Percentiles rank a stretch among this genome's conserved stretches.
phyloP scores from a whole-genome alignment of 371 early-diverging fungal species.

The Mortierella sp. region DNA sequence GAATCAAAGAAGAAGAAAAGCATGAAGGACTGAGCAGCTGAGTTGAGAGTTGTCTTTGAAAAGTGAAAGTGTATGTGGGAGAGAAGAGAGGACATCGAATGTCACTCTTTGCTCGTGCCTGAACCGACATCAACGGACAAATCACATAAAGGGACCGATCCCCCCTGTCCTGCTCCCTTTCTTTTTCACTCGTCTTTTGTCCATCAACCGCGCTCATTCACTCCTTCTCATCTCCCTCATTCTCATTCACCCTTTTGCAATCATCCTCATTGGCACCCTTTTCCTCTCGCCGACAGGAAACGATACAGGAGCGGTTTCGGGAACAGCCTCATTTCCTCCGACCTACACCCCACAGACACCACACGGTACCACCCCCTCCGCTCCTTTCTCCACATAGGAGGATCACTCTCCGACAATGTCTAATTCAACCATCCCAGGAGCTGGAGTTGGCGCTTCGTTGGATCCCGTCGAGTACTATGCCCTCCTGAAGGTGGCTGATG shows the following conservation, averaged over 20 bases:
- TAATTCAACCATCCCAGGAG: neutral
- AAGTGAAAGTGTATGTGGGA: neutral
- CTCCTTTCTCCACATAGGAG: neutral
- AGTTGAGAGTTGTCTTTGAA: neutral
- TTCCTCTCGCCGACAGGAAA: neutral
- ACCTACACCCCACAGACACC: neutral
- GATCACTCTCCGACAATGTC: constrained; percentile 14
- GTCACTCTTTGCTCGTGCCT: constrained; percentile 9
- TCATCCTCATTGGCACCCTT: neutral
- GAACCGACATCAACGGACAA: neutral
- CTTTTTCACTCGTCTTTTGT: neutral
- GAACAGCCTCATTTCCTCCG: neutral
- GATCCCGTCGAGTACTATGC: constrained; percentile 55
- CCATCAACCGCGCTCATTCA: neutral
- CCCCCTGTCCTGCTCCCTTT: neutral
- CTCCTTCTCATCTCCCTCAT: neutral
- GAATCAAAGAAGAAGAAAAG: neutral
- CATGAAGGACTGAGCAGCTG: neutral
- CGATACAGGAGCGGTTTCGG: neutral
- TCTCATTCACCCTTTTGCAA: neutral
- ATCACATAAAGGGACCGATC: neutral
- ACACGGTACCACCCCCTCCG: neutral
- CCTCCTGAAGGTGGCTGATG: constrained; percentile 45
- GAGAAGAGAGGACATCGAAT: neutral
- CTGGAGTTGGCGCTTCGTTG: constrained; percentile 4